Base-by-base conservation (phyloP, 2,329 filamentous ascomycete species). In the Beauveria rudraprayagi region DNA sequence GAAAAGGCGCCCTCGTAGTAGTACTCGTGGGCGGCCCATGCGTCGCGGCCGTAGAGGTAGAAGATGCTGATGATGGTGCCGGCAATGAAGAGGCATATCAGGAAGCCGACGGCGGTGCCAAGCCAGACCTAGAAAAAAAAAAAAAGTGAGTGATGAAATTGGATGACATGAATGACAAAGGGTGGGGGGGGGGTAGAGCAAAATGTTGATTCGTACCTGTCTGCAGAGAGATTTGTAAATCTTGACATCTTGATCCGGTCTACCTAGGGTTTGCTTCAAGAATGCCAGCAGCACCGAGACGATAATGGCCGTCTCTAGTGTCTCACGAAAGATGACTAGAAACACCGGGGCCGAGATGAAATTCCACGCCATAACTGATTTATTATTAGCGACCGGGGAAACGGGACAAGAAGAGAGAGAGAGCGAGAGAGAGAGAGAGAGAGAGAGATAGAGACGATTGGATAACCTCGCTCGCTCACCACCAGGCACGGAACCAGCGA, bases 311-410 rank as follows among this genome's bases (percentile, higher is more conserved):
- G 88, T 89, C 78, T 96, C 91, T 51, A 96, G 78, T 47, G 86
- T 85, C 76, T 96, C 92, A 70, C 92, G 86, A 72, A 96, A 94
- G 75, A 90, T 86, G 72, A 96, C 90, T 77, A 96, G 92, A 78
- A 96, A 96, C 60, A 96, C 84, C 65, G 88, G 89, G 24, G 91
- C 85, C 64, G 88, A 83, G 72, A 92, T 92, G 61, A 92, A 85
- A 71, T 88, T 83, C 63, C 82, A 80, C 71, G 87, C 86, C 77
- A 83, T 86, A 65, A 37, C 7, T 37, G 10, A 34, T 10, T 28
- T 30, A 11, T 34, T 11, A n/a, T n/a, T 16, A 30, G 40, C 43
- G 53, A 19, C 37, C 1, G 6, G 14, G 34, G 1, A 14, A 28
- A 30, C 1, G 3, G 1, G 40, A 34, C 9, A 24, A 9, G 24